Percentiles rank a stretch among this genome's conserved stretches.
These are phyloP conservation scores for Trametes polyzona DNA, from an alignment of 1,284 basidiomycete genomes.

Conservation along the genomic window DNA sequence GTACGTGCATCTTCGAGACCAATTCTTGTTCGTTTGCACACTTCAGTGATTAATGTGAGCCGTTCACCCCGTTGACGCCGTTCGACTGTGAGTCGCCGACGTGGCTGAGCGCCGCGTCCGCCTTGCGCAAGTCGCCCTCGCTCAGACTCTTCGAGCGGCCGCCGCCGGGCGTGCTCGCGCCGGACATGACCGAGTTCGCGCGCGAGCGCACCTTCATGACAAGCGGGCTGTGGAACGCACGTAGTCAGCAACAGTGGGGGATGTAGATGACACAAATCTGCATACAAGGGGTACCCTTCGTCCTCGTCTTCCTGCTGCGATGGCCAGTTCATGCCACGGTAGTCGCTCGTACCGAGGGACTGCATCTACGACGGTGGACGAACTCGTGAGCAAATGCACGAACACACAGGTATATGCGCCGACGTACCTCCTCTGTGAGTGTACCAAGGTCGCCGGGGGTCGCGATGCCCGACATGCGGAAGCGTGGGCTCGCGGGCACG, in stretches of 20 bases:
- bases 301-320: constrained; percentile 76
- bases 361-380: constrained; percentile 80
- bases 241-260: background rate
- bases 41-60: background rate
- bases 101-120: constrained; percentile 82
- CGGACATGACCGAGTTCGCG: constrained; percentile 84
- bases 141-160: constrained; percentile 77
- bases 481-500: constrained; percentile 86
- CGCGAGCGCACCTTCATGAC: constrained; percentile 92
- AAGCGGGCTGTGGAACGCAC: constrained; percentile 64
- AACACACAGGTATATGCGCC: background rate
- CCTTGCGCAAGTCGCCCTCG: constrained; percentile 82
- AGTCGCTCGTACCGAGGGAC: constrained; percentile 83
- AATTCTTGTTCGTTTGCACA: no score
- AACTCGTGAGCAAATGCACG: background rate
- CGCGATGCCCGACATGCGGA: constrained; percentile 70
- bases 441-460: constrained; percentile 96
- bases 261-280: no score
- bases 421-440: constrained; percentile 84
- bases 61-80: constrained; percentile 36
- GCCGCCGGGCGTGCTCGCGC: constrained; percentile 87
- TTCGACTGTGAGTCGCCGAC: constrained; percentile 46
- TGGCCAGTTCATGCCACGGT: constrained; percentile 80
- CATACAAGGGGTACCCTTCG: constrained; percentile 88
- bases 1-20: no score